Percentiles rank a stretch among this genome's conserved stretches.
phyloP scores from a whole-genome alignment of 768 basidiomycete species.

The Tricholomella constricta region DNA sequence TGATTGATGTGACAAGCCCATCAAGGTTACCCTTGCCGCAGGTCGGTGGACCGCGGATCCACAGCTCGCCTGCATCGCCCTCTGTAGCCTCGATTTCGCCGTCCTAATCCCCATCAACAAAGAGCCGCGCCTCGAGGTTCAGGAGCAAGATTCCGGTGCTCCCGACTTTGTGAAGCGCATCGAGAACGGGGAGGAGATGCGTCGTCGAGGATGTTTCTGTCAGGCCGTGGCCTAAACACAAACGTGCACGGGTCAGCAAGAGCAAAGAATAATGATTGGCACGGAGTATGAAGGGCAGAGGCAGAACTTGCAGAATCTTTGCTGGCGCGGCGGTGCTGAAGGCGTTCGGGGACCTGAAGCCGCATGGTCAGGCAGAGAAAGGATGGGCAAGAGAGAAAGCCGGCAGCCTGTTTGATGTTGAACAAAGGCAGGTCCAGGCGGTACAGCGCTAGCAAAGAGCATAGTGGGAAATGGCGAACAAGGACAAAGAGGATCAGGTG shows the following conservation, averaged over 20 bases:
- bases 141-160: conserved; percentile 72
- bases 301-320: conserved; percentile 62
- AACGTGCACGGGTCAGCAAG: too few species aligned
- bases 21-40: too few species aligned
- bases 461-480: conserved; percentile 65
- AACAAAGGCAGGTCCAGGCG: conserved; percentile 67
- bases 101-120: conserved; percentile 61
- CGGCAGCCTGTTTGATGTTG: conserved; percentile 42
- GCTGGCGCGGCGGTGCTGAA: conserved; percentile 38
- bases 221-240: conserved; percentile 65
- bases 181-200: conserved; percentile 50
- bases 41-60: conserved; percentile 74
- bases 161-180: conserved; percentile 55
- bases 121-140: conserved; percentile 73
- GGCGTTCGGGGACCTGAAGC: conserved; percentile 41
- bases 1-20: too few species aligned
- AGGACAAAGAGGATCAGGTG: conserved; percentile 83
- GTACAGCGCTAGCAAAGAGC: conserved; percentile 81
- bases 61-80: conserved; percentile 76
- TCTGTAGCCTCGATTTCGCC: conserved; percentile 46
- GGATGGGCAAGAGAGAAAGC: conserved; percentile 22
- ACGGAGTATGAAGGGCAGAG: background rate
- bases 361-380: too few species aligned
- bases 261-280: too few species aligned
- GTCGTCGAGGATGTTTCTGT: conserved; percentile 83